These are phyloP conservation scores for Trametes maxima DNA, from an alignment of 768 basidiomycete species.

Conservation along the genomic window DNA sequence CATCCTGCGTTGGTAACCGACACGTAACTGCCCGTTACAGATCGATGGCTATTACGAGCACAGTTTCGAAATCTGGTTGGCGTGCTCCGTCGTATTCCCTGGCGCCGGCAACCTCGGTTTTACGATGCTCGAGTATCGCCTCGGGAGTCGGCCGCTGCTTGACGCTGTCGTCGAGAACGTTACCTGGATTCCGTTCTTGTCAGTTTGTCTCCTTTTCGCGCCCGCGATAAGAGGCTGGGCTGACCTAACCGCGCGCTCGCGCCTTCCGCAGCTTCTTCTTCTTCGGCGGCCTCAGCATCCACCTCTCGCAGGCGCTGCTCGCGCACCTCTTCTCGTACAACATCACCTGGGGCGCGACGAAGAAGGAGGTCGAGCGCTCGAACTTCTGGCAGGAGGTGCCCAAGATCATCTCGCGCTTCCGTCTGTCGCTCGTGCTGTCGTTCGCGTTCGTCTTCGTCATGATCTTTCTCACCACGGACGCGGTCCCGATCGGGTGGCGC, in stretches of 20 bases:
- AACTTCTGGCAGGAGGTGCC: slow-evolving; percentile 94
- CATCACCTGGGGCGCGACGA: slow-evolving; percentile 59
- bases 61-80: slow-evolving; percentile 74
- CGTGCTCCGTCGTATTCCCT: slow-evolving; percentile 71
- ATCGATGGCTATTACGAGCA: slow-evolving; percentile 74
- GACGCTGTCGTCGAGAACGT: slow-evolving; percentile 59
- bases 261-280: slow-evolving; percentile 46
- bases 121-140: slow-evolving; percentile 69
- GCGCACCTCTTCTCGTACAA: slow-evolving; percentile 62
- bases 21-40: slow-evolving; percentile 33
- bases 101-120: slow-evolving; percentile 68
- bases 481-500: slow-evolving; percentile 66
- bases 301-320: slow-evolving; percentile 53
- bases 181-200: slow-evolving; percentile 77
- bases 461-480: slow-evolving; percentile 51
- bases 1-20: slow-evolving; percentile 45
- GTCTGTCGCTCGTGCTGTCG: slow-evolving; percentile 61
- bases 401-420: slow-evolving; percentile 78
- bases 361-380: slow-evolving; percentile 84
- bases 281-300: slow-evolving; percentile 59
- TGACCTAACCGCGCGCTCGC: slow-evolving; percentile 2
- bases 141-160: slow-evolving; percentile 56
- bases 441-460: slow-evolving; percentile 54
- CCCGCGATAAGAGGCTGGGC: neutral
- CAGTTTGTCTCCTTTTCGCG: slow-evolving; percentile 33